Evolutionary conservation across 2,329 filamentous ascomycete genomes (phyloP).

Genomic region (Aspergillus terreus): DNA sequence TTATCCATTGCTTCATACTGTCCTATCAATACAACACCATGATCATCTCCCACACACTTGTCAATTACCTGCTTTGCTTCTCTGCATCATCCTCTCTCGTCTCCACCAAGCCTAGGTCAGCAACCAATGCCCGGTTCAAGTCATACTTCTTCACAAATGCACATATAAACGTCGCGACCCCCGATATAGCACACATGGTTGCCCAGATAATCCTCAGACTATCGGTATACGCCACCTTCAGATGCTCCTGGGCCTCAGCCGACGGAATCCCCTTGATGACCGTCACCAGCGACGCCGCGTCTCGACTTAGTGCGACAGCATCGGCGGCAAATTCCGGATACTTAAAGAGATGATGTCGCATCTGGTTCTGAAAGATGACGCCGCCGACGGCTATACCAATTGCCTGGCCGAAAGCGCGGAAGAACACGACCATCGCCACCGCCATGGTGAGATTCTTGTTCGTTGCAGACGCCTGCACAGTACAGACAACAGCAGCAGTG

Average conservation of each 20-base stretch:
- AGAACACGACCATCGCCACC: constrained; percentile 61
- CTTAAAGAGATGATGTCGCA: constrained; percentile 48
- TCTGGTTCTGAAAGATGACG: constrained; percentile 64
- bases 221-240: constrained; percentile 51
- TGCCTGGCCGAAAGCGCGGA: constrained; percentile 59
- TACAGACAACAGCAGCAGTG: constrained; percentile 58
- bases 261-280: constrained; percentile 52
- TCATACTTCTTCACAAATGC: constrained; percentile 48
- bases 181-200: constrained; percentile 50
- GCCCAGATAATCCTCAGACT: constrained; percentile 52
- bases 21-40: no score
- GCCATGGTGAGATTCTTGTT: constrained; percentile 56
- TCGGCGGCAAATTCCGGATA: constrained; percentile 44
- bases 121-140: constrained; percentile 21
- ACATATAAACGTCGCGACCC: constrained; percentile 47
- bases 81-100: not conserved
- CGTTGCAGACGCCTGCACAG: constrained; percentile 57
- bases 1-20: no score
- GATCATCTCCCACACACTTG: not conserved
- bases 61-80: not conserved
- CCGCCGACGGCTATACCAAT: constrained; percentile 63
- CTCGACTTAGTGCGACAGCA: constrained; percentile 47
- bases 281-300: constrained; percentile 55
- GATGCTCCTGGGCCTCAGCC: constrained; percentile 31
- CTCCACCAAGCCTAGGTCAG: not conserved